Evolutionary conservation across 345 rosid species (phyloP), one percentile per base, ranked within the genome.

Genomic region (Populus alba): DNA sequence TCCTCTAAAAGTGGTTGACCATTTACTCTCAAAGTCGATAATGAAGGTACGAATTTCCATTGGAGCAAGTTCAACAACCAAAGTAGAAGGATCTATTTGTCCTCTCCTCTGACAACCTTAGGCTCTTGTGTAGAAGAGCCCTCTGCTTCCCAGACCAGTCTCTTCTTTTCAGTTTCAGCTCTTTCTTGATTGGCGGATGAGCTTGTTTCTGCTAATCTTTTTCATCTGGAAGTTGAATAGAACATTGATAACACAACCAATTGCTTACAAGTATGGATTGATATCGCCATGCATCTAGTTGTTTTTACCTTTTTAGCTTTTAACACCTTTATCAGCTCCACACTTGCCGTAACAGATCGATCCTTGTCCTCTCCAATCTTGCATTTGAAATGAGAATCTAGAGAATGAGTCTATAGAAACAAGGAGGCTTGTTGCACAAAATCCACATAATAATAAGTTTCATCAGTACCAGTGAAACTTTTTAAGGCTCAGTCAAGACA

Each of bases 101-200:
- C 63, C 63, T 65, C 72, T 65, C 72, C 59, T 31, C 78, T 66
- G 8, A 18, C 61, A 38, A n/a, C 78, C 65, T 35, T 55, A 1
- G 63, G 3, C 20, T 17, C 70, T 47, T 47, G 22, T 62, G 35
- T 3, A 8, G 33, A 29, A 20, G 68, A 61, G 25, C 35, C 27
- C 27, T 75, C 71, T n/a, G 33, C 63, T 66, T 75, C 49, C 78
- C 78, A 66, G 8, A 75, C 78, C 9, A 75, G 65, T 35, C 72
- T 75, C 45, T 29, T 75, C 78, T 66, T 75, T 62, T 75, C 78
- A 72, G 47, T 75, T 43, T 66, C 65, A 29, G 62, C 61, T 27
- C 70, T 75, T 45, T 67, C 78, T 66, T 75, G 78, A 71, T 75
- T 75, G 31, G 78, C 72, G 17, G 78, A 75, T 51, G 66, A 75